Conservation (phyloP, 2,329 filamentous ascomycete genomes). For the Aspergillus fructus region DNA sequence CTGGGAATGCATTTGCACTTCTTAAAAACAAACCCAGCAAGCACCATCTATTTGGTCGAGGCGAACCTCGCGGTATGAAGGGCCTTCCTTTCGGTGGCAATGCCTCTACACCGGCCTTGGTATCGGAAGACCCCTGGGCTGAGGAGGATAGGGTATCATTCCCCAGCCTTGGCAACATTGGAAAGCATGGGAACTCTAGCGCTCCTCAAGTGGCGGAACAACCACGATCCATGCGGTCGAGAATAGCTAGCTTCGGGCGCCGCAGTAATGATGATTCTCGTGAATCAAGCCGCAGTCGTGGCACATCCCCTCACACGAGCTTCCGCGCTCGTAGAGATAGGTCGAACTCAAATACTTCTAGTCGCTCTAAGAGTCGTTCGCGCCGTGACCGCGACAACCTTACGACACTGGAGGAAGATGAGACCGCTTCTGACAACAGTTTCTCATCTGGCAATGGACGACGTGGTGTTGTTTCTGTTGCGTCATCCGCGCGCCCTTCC, state of each 20-base stretch:
- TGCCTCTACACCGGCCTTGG: constrained; percentile 37
- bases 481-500: constrained; percentile 40
- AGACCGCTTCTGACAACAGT: constrained; percentile 31
- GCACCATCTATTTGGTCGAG: constrained; percentile 28
- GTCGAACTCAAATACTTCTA: constrained; percentile 55
- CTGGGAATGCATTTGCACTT: constrained; percentile 46
- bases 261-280: constrained; percentile 36
- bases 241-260: constrained; percentile 27
- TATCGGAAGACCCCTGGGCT: constrained; percentile 36
- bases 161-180: constrained; percentile 24
- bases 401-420: constrained; percentile 50
- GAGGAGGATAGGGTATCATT: constrained; percentile 35
- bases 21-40: constrained; percentile 44
- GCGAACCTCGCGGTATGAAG: constrained; percentile 41
- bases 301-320: constrained; percentile 38
- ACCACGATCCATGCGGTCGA: constrained; percentile 27
- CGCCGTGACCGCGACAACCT: constrained; percentile 56
- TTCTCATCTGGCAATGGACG: constrained; percentile 27
- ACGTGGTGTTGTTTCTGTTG: constrained; percentile 26
- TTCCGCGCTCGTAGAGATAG: constrained; percentile 49
- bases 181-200: constrained; percentile 39
- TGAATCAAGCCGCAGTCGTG: constrained; percentile 37
- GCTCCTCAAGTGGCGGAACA: constrained; percentile 36
- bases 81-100: constrained; percentile 42
- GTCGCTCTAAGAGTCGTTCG: constrained; percentile 55